Percentiles rank a stretch among this genome's conserved stretches.
phyloP scores from a whole-genome alignment of 768 basidiomycete genomes.

The Mycena albidolilacea region DNA sequence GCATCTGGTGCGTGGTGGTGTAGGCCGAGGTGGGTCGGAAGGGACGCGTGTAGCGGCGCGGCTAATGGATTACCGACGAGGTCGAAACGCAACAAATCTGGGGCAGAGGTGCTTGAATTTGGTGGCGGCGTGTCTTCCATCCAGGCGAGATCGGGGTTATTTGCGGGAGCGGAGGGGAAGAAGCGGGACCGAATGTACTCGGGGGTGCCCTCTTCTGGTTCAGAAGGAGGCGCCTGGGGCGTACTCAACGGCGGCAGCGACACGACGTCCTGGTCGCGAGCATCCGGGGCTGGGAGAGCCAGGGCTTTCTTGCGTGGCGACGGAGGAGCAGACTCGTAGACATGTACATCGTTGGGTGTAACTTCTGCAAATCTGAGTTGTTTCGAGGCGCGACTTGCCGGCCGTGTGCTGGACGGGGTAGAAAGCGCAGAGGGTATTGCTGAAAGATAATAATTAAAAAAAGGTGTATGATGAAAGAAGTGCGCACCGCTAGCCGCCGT shows the following conservation, averaged over 20 bases:
- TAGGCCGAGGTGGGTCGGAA: conserved; percentile 89
- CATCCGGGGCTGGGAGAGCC: conserved; percentile 69
- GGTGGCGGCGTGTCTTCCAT: conserved; percentile 60
- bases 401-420: conserved; percentile 65
- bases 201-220: conserved; percentile 79
- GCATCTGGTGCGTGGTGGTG: conserved; percentile 91
- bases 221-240: neutral
- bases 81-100: conserved; percentile 78
- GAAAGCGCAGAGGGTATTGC: conserved; percentile 62
- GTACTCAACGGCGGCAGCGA: conserved; percentile 52
- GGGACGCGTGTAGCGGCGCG: conserved; percentile 59
- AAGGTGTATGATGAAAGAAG: conserved; percentile 12
- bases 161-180: conserved; percentile 79
- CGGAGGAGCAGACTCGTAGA: conserved; percentile 86
- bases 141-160: conserved; percentile 88
- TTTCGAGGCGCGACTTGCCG: conserved; percentile 70
- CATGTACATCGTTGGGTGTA: conserved; percentile 80
- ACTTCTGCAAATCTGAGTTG: conserved; percentile 84
- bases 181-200: conserved; percentile 88
- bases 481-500: conserved; percentile 52
- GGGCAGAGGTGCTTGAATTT: conserved; percentile 44
- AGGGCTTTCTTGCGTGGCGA: conserved; percentile 77
- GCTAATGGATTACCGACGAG: conserved; percentile 82
- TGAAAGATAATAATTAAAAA: conserved; percentile 40
- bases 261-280: conserved; percentile 50